Evolutionary conservation across 768 basidiomycete species (phyloP).

Genomic region (Coprinopsis marcescibilis): DNA sequence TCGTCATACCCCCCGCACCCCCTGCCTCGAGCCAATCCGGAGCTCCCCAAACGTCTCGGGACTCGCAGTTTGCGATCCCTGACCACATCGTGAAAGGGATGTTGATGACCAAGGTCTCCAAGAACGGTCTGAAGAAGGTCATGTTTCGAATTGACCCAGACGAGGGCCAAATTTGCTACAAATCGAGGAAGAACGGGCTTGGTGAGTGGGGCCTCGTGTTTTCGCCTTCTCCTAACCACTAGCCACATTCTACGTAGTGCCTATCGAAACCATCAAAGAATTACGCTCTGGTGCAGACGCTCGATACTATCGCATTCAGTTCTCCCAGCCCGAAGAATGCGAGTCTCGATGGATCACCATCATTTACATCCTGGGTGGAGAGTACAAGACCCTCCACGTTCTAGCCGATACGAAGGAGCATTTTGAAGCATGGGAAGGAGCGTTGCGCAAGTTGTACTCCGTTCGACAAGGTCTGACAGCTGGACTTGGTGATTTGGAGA

Average conservation of each 20-base stretch:
- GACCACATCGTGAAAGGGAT: slow-evolving; percentile 49
- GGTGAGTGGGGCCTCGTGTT: slow-evolving; percentile 34
- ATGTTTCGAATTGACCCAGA: slow-evolving; percentile 71
- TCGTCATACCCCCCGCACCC: slow-evolving; percentile 16
- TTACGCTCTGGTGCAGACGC: slow-evolving; percentile 71
- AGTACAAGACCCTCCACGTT: slow-evolving; percentile 83
- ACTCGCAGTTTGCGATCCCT: slow-evolving; percentile 34
- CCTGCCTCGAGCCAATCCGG: slow-evolving; percentile 7
- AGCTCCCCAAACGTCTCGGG: background rate
- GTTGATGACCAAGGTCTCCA: slow-evolving; percentile 76
- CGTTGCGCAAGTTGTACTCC: slow-evolving; percentile 57
- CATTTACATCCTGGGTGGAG: slow-evolving; percentile 71
- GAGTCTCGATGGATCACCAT: slow-evolving; percentile 81
- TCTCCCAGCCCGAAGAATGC: slow-evolving; percentile 54
- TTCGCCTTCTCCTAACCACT: slow-evolving; percentile 2
- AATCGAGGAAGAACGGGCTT: slow-evolving; percentile 54
- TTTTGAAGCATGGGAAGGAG: slow-evolving; percentile 48
- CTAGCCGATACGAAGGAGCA: slow-evolving; percentile 55
- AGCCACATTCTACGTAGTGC: slow-evolving; percentile 42
- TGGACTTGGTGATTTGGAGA: slow-evolving; percentile 56
- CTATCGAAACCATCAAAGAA: slow-evolving; percentile 84
- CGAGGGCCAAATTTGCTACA: slow-evolving; percentile 68
- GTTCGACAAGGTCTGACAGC: slow-evolving; percentile 67
- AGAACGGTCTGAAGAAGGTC: slow-evolving; percentile 63
- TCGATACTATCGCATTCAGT: slow-evolving; percentile 64